Conservation (phyloP, 129 eudicot species). For the Heracleum sosnowskyi region DNA sequence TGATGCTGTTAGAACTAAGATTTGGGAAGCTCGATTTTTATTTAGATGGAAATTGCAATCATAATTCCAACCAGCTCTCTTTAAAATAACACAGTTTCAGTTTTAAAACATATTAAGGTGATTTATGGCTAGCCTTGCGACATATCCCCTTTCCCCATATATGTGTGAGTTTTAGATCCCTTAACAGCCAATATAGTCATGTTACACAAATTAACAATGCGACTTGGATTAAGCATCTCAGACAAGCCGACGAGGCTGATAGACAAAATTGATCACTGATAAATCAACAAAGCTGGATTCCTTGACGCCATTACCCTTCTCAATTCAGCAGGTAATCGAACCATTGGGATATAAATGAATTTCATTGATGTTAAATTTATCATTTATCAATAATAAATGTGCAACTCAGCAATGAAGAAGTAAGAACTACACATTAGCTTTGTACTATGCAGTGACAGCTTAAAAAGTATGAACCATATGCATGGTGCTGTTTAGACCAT, state of each 20-base stretch:
- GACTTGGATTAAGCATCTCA: background rate
- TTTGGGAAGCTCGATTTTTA: background rate
- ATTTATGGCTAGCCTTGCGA: background rate
- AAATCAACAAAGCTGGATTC: background rate
- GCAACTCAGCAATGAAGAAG: too few relatives aligned
- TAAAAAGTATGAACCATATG: background rate
- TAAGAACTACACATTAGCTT: background rate
- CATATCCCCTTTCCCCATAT: background rate
- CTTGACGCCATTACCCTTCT: slow-evolving; percentile 26
- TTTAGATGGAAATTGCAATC: background rate
- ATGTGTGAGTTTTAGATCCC: background rate
- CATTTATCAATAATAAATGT: too few relatives aligned
- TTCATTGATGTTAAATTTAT: too few relatives aligned
- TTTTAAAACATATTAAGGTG: background rate
- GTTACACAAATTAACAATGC: background rate
- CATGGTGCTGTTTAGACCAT: background rate
- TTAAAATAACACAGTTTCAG: background rate
- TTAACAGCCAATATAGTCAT: background rate
- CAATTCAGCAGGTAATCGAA: slow-evolving; percentile 91
- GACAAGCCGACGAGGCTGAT: background rate
- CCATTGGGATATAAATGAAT: slow-evolving; percentile 5
- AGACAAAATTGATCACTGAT: background rate
- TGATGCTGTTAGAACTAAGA: background rate
- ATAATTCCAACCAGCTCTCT: background rate
- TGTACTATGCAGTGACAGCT: background rate